Evolutionary conservation across 371 early-diverging fungal species (phyloP), one percentile per base, ranked within the genome.

Genomic region (Mortierella sp.): DNA sequence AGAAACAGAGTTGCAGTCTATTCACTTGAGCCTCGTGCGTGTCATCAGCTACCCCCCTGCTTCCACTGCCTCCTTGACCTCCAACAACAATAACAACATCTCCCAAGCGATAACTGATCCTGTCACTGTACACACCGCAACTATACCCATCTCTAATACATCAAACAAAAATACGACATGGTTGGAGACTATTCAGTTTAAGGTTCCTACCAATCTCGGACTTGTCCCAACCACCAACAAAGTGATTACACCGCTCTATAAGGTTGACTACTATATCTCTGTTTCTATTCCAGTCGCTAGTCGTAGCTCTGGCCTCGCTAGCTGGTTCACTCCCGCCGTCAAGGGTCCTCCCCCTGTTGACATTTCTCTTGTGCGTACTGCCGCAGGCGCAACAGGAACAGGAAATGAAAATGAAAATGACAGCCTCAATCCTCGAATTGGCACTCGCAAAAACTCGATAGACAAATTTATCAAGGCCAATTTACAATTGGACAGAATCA

Each of bases 211-310:
- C 53, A 72, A 55, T 55, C 69, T 75, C 0, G 76, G 76, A 58
- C 70, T 81, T 24, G n/a, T 81, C 32, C 82, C 82, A 11, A 81
- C 82, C 50, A 75, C 76, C 33, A 81, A 81, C 64, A 81, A 72
- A 67, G 57, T 66, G 32, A 75, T 81, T 59, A 81, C 82, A 10
- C 76, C 82, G 24, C 69, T 81, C 16, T 75, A 69, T 69, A 81
- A 72, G 62, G 70, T 76, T 7, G 82, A 81, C 53, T 81, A 81
- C n/a, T 81, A 72, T 40, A 55, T 81, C 24, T 71, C 82, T 0
- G 63, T 81, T 32, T 62, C 72, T 3, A 5, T 81, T 0, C 82
- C 82, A 16, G 60, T 81, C 19, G 72, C 76, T 19, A 76, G 72
- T n/a, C 76, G 76, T 19, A 43, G 57, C 47, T 45, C 72, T 0